phyloP scores from a whole-genome alignment of 1,284 basidiomycete species.

The Wallemia mellicola region DNA sequence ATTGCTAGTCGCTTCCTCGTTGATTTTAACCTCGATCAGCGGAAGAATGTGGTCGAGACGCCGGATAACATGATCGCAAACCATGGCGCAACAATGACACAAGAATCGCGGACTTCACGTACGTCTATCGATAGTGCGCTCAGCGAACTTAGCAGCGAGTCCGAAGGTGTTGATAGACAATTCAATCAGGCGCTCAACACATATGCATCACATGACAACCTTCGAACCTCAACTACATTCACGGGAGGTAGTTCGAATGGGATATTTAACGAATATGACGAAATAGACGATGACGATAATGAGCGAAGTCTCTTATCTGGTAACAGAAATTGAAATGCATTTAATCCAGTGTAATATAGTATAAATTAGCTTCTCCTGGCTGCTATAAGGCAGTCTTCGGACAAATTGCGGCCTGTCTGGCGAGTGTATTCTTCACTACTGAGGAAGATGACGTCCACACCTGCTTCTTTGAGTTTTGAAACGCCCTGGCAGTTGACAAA shows the following conservation, averaged over 20 bases:
- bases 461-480: background rate
- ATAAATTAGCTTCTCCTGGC: no score
- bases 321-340: no score
- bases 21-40: background rate
- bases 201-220: background rate
- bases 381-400: background rate
- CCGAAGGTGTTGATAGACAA: no score
- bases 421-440: background rate
- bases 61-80: background rate
- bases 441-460: background rate
- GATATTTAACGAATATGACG: background rate
- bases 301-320: no score
- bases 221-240: no score
- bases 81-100: background rate
- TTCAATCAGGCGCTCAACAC: background rate
- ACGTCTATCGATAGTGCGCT: background rate
- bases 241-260: background rate
- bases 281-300: background rate
- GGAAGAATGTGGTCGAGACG: background rate
- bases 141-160: background rate
- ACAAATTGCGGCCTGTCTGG: background rate
- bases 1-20: background rate
- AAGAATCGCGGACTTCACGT: background rate
- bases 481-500: background rate
- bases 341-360: no score